Percentiles rank a stretch among this genome's conserved stretches.
Conservation (phyloP, 2,329 filamentous ascomycete genomes). For the Aspergillus sojae region DNA sequence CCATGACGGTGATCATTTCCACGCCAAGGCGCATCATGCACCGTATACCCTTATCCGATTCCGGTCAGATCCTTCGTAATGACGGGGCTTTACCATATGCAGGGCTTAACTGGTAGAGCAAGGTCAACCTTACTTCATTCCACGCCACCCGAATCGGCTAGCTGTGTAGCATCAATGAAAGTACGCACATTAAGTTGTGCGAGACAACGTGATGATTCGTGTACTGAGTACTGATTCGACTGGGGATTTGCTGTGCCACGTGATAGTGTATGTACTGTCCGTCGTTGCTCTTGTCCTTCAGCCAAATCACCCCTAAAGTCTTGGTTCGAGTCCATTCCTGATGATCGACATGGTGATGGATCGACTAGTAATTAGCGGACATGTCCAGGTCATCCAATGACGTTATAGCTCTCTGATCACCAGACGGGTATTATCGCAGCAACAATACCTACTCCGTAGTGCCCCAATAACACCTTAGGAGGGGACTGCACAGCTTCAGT, state of each 20-base stretch:
- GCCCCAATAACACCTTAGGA: neutral
- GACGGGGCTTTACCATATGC: neutral
- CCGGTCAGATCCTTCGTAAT: neutral
- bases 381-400: constrained; percentile 5
- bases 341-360: neutral
- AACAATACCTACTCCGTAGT: neutral
- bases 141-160: neutral
- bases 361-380: neutral
- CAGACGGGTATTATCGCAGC: neutral
- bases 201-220: neutral
- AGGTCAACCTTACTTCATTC: neutral
- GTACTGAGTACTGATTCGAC: neutral
- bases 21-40: constrained; percentile 1
- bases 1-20: constrained; percentile 11
- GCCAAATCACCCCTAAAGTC: neutral
- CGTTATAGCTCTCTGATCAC: neutral
- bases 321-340: neutral
- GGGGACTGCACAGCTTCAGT: neutral
- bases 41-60: neutral
- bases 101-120: neutral
- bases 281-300: constrained; percentile 9
- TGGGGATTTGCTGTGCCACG: neutral
- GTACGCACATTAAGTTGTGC: neutral
- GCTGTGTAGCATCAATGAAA: neutral
- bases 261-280: neutral